Conservation (phyloP, 1,139 yeast species). For the Debaryomyces robertsiae region DNA sequence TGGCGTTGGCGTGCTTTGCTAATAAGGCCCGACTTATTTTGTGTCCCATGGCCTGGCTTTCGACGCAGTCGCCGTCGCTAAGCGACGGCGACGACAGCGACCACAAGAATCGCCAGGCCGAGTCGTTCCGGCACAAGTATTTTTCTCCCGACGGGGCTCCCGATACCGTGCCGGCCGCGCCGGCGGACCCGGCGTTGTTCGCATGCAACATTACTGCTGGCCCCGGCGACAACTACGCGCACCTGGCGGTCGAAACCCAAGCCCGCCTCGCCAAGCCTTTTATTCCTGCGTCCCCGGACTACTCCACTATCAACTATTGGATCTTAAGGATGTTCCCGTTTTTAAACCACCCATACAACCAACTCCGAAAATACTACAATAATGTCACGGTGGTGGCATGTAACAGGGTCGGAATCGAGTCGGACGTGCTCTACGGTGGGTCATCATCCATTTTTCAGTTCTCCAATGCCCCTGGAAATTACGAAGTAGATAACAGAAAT, state of each 20-base stretch:
- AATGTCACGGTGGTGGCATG: constrained; percentile 52
- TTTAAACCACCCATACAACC: constrained; percentile 43
- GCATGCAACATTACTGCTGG: constrained; percentile 6
- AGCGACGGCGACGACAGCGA: constrained; percentile 15
- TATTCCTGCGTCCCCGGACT: constrained; percentile 23
- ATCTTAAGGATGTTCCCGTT: constrained; percentile 69
- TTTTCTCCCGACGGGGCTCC: constrained; percentile 3
- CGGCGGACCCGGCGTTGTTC: neutral
- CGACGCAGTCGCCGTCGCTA: constrained; percentile 52
- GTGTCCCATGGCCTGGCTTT: constrained; percentile 91
- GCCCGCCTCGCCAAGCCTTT: constrained; percentile 13
- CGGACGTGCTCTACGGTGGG: constrained; percentile 71
- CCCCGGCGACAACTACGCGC: constrained; percentile 6
- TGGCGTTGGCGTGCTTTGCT: constrained; percentile 54
- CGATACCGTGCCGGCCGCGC: too few species aligned
- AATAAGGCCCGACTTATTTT: constrained; percentile 58
- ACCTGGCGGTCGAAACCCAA: constrained; percentile 7
- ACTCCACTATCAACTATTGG: constrained; percentile 59
- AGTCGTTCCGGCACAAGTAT: constrained; percentile 10
- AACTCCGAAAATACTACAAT: constrained; percentile 25
- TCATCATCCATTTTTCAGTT: constrained; percentile 61
- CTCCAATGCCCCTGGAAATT: constrained; percentile 26
- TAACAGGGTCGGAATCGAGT: constrained; percentile 78
- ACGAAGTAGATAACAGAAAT: constrained; percentile 34
- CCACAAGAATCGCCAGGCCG: constrained; percentile 14